Evolutionary conservation across 331 rosid species (phyloP).

Genomic region (Pyrus hybrid): DNA sequence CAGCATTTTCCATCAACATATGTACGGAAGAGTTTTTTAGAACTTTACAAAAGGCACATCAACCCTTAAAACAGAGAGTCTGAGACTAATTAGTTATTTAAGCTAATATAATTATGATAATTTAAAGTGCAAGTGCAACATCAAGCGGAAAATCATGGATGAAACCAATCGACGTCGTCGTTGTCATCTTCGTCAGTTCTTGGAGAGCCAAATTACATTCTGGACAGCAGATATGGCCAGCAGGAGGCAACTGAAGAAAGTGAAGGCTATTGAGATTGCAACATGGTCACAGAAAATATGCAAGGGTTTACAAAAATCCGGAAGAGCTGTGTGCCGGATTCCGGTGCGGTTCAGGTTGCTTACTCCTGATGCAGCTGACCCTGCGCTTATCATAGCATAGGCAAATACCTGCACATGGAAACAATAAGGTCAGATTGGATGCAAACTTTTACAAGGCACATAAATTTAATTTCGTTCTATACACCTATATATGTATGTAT

Average conservation of each 20-base stretch:
- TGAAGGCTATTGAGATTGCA: slow-evolving; percentile 77
- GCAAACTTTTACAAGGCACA: too few species aligned
- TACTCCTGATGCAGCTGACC: slow-evolving; percentile 82
- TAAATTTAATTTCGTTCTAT: too few species aligned
- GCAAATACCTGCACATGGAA: slow-evolving; percentile 53
- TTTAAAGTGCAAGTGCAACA: too few species aligned
- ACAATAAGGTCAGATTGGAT: not conserved
- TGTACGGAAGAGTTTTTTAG: not conserved
- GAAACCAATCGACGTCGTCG: too few species aligned
- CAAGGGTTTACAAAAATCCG: slow-evolving; percentile 69
- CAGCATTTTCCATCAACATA: too few species aligned
- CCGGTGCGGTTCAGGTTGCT: slow-evolving; percentile 81
- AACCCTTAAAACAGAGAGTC: not conserved
- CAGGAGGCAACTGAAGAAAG: slow-evolving; percentile 64
- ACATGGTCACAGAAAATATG: slow-evolving; percentile 74
- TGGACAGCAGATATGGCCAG: slow-evolving; percentile 64
- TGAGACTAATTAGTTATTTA: not conserved
- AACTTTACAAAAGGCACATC: not conserved
- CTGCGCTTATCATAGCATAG: slow-evolving; percentile 82
- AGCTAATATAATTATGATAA: too few species aligned
- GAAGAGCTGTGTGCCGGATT: slow-evolving; percentile 65
- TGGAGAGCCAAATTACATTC: slow-evolving; percentile 73
- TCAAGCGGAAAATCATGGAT: too few species aligned
- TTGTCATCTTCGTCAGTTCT: slow-evolving; percentile 29
- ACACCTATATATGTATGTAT: too few species aligned